Conservation (phyloP, 2,329 filamentous ascomycete genomes). For the Scortechinia acanthostroma region DNA sequence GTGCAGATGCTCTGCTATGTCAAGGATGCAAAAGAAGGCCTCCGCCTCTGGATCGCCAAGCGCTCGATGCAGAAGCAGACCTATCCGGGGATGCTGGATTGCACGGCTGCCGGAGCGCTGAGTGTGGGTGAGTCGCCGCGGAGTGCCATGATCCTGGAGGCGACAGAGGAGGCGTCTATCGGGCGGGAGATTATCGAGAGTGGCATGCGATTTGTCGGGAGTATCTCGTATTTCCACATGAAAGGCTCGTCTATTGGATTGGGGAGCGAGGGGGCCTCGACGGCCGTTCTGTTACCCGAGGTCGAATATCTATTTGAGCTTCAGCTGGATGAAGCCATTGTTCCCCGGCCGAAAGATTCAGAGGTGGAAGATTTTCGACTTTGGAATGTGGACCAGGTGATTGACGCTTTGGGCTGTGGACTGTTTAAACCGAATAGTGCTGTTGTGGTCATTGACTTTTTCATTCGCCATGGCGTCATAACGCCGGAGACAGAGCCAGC, state of each 20-base stretch:
- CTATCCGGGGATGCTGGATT: constrained; percentile 71
- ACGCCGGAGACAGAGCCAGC: constrained; percentile 61
- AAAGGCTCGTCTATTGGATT: constrained; percentile 60
- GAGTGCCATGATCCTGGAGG: constrained; percentile 65
- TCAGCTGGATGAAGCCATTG: constrained; percentile 32
- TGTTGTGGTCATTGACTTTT: constrained; percentile 63
- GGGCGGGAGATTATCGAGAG: no score
- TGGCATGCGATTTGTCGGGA: constrained; percentile 39
- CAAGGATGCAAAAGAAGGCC: constrained; percentile 24
- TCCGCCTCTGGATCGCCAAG: constrained; percentile 68
- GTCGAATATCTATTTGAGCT: constrained; percentile 29
- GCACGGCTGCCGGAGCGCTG: constrained; percentile 73
- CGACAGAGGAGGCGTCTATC: constrained; percentile 66
- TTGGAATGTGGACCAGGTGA: constrained; percentile 41
- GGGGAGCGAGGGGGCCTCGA: constrained; percentile 50
- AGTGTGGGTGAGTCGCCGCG: constrained; percentile 58
- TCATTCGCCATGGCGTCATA: constrained; percentile 61
- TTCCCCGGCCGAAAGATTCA: constrained; percentile 54
- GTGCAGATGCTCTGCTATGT: constrained; percentile 61
- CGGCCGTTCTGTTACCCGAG: constrained; percentile 49
- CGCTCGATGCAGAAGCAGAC: constrained; percentile 62
- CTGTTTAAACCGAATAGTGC: constrained; percentile 71
- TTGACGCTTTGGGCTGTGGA: constrained; percentile 44
- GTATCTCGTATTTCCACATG: no score
- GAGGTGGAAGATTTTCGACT: constrained; percentile 64